Percentiles rank a stretch among this genome's conserved stretches.
These are phyloP conservation scores for Monilinia vaccinii-corymbosi DNA, from an alignment of 2,329 filamentous ascomycete species.

Conservation along the genomic window DNA sequence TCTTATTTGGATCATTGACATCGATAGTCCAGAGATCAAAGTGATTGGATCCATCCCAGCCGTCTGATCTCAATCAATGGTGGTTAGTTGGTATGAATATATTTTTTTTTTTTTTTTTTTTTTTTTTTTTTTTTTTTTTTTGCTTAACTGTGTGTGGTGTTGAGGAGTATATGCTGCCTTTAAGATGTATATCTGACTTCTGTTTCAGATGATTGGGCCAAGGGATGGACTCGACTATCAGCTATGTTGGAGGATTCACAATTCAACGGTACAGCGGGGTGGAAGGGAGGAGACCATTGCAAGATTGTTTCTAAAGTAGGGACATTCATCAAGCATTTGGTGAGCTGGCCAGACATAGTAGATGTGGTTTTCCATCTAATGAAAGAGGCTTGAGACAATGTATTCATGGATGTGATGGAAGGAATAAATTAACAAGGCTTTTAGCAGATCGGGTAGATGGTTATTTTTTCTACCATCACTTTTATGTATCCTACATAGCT, in stretches of 20 bases:
- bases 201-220: constrained; percentile 21
- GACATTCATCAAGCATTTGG: constrained; percentile 16
- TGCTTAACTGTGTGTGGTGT: constrained; percentile 22
- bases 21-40: constrained; percentile 13
- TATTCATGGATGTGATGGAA: constrained; percentile 17
- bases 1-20: constrained; percentile 21
- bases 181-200: constrained; percentile 23
- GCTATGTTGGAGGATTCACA: constrained; percentile 24
- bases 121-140: constrained; percentile 20
- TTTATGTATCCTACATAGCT: constrained; percentile 23
- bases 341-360: constrained; percentile 24
- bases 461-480: constrained; percentile 13
- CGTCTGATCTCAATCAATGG: constrained; percentile 9
- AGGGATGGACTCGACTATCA: constrained; percentile 22
- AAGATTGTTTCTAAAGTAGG: constrained; percentile 19
- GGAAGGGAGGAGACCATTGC: constrained; percentile 28
- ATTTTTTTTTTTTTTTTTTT: too few relatives aligned
- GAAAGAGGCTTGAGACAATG: constrained; percentile 8
- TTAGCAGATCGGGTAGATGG: constrained; percentile 1
- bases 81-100: constrained; percentile 23
- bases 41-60: constrained; percentile 14
- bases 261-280: constrained; percentile 26
- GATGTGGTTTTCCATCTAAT: constrained; percentile 17
- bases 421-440: constrained; percentile 9
- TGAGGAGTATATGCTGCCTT: constrained; percentile 11